A percentile compares a stretch with the other conserved stretches of the same genome.
Evolutionary conservation across 2,329 filamentous ascomycete species (phyloP).

Genomic region (Xylaria digitata): DNA sequence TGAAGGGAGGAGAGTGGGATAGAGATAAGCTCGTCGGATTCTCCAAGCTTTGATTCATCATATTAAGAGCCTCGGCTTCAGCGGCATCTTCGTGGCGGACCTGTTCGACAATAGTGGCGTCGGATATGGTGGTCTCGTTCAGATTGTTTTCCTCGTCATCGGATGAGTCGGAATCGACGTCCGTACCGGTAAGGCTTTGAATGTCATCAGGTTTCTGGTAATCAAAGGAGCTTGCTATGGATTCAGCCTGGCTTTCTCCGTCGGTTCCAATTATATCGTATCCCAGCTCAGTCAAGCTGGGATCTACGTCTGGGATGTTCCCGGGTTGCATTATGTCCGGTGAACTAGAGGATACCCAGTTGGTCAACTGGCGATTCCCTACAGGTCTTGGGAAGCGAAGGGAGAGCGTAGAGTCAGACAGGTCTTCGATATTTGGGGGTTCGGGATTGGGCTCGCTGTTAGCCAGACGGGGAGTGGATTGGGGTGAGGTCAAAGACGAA

Average conservation of each 20-base stretch:
- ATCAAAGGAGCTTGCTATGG: conserved; percentile 61
- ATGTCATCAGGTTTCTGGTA: conserved; percentile 63
- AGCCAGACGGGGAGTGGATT: conserved; percentile 37
- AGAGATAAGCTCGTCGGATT: conserved; percentile 49
- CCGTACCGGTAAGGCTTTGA: conserved; percentile 63
- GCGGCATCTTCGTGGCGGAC: conserved; percentile 40
- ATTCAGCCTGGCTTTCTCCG: conserved; percentile 65
- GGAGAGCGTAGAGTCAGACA: conserved; percentile 57
- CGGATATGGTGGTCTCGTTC: conserved; percentile 36
- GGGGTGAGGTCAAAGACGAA: conserved; percentile 28
- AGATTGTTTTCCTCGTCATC: conserved; percentile 51
- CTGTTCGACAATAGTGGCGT: conserved; percentile 38
- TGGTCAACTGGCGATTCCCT: conserved; percentile 66
- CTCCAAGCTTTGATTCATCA: conserved; percentile 49
- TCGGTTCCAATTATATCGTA: conserved; percentile 69
- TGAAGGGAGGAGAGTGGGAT: conserved; percentile 40
- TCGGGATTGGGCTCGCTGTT: conserved; percentile 48
- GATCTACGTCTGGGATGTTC: conserved; percentile 58
- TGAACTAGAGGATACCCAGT: conserved; percentile 69
- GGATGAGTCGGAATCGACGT: conserved; percentile 58
- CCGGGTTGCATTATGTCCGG: conserved; percentile 66
- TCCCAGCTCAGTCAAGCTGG: conserved; percentile 65
- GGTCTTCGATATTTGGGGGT: conserved; percentile 37
- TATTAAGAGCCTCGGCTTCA: conserved; percentile 42
- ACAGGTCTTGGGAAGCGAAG: conserved; percentile 68